These are phyloP conservation scores for Aspergillus fischeri DNA, from an alignment of 2,329 filamentous ascomycete species.

Conservation along the genomic window DNA sequence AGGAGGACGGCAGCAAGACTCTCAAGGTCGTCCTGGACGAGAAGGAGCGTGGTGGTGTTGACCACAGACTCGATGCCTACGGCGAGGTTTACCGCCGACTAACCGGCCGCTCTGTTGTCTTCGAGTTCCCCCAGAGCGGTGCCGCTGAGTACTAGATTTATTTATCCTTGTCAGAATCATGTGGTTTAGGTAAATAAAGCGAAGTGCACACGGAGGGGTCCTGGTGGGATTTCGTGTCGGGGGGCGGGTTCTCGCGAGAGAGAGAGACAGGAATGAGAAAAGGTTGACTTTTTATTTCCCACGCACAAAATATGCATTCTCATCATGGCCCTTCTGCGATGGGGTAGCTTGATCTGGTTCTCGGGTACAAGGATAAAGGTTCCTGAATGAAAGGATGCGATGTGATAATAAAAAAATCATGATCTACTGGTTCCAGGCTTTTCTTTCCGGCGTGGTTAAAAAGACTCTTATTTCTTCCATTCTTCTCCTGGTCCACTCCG, in stretches of 20 bases:
- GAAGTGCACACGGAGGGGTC: not conserved
- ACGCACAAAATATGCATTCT: not conserved
- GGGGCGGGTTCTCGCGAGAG: conserved; percentile 7
- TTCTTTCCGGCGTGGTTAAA: conserved; percentile 18
- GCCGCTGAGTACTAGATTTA: conserved; percentile 71
- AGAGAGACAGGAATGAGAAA: conserved; percentile 11
- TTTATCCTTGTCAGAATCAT: conserved; percentile 18
- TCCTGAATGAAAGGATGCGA: conserved; percentile 12
- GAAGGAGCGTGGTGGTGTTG: conserved; percentile 99
- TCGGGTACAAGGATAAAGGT: conserved; percentile 4
- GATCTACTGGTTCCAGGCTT: conserved; percentile 18
- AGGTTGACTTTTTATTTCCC: conserved; percentile 5
- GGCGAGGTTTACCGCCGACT: conserved; percentile 98
- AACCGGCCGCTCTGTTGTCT: conserved; percentile 92
- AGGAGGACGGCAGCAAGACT: conserved; percentile 97
- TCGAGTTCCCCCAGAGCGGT: conserved; percentile 93
- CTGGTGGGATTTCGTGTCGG: not conserved
- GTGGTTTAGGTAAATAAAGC: not conserved
- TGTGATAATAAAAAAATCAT: conserved; percentile 23
- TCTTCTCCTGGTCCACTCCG: not conserved
- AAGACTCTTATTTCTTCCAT: conserved; percentile 7
- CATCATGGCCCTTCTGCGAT: not conserved
- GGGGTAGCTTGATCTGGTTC: conserved; percentile 7
- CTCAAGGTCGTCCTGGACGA: conserved; percentile 99
- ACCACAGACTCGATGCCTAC: conserved; percentile 99